Conservation (phyloP, 2,329 filamentous ascomycete genomes). For the Leptographium lundbergii region DNA sequence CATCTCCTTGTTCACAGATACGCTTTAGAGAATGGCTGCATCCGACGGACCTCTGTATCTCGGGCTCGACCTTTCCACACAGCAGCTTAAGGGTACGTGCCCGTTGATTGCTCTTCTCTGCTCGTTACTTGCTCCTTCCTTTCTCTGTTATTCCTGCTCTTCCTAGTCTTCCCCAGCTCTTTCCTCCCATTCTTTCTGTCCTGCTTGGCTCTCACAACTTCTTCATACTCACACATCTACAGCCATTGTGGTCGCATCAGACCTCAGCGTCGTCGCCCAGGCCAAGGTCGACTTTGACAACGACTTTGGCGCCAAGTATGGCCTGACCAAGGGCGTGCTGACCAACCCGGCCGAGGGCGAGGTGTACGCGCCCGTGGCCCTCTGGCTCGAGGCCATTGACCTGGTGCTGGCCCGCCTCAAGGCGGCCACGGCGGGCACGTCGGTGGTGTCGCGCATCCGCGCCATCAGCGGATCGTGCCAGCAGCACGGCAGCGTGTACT, state of each 20-base stretch:
- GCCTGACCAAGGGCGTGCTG: conserved; percentile 76
- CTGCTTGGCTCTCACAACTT: background rate
- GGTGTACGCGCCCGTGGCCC: conserved; percentile 81
- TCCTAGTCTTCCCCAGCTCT: too few species aligned
- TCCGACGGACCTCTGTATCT: conserved; percentile 55
- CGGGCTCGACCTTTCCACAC: conserved; percentile 92
- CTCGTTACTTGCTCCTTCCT: background rate
- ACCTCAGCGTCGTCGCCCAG: conserved; percentile 68
- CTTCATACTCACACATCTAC: background rate
- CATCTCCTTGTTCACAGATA: background rate
- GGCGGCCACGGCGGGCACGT: conserved; percentile 49
- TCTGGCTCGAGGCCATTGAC: conserved; percentile 92
- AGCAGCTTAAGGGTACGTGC: conserved; percentile 74
- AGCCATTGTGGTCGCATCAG: conserved; percentile 75
- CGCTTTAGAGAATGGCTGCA: conserved; percentile 1
- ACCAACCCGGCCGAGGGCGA: conserved; percentile 72
- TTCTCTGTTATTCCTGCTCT: background rate
- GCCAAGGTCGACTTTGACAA: conserved; percentile 93
- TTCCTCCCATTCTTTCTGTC: too few species aligned
- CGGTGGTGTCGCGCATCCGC: conserved; percentile 51
- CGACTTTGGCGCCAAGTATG: conserved; percentile 61
- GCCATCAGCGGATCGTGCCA: conserved; percentile 88
- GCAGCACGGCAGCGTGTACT: conserved; percentile 97
- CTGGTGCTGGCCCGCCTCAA: conserved; percentile 65
- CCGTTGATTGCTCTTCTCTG: background rate